Conservation (phyloP, 2,329 filamentous ascomycete species). For the Aspergillus fumigatus region DNA sequence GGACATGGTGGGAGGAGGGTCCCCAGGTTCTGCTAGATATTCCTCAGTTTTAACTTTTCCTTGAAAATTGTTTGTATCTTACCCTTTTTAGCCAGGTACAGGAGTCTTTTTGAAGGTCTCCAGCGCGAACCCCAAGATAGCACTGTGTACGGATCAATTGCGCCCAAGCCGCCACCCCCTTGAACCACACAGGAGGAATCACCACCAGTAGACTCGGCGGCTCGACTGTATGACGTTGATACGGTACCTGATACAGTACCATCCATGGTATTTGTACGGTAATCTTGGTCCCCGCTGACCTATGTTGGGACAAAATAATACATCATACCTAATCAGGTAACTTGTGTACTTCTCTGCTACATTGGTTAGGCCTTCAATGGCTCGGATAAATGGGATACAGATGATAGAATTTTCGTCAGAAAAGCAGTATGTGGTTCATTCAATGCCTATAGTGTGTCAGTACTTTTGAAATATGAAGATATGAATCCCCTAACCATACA, state of each 20-base stretch:
- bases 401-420: neutral
- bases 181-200: constrained; percentile 25
- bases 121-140: neutral
- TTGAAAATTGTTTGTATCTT: too few species aligned
- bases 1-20: too few species aligned
- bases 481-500: neutral
- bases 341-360: neutral
- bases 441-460: neutral
- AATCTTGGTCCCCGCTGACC: neutral
- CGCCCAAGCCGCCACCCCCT: constrained; percentile 29
- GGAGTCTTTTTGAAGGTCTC: neutral
- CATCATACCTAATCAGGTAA: neutral
- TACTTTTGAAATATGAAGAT: neutral
- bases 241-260: constrained; percentile 15
- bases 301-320: neutral
- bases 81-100: neutral
- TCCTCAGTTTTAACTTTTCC: too few species aligned
- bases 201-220: constrained; percentile 14
- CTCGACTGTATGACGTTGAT: constrained; percentile 11
- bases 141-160: constrained; percentile 7
- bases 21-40: too few species aligned
- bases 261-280: neutral
- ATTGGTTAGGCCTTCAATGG: neutral
- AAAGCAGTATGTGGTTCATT: neutral
- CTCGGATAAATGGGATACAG: neutral